phyloP scores from a whole-genome alignment of 2,329 filamentous ascomycete species.

The Thielaviopsis ethacetica region DNA sequence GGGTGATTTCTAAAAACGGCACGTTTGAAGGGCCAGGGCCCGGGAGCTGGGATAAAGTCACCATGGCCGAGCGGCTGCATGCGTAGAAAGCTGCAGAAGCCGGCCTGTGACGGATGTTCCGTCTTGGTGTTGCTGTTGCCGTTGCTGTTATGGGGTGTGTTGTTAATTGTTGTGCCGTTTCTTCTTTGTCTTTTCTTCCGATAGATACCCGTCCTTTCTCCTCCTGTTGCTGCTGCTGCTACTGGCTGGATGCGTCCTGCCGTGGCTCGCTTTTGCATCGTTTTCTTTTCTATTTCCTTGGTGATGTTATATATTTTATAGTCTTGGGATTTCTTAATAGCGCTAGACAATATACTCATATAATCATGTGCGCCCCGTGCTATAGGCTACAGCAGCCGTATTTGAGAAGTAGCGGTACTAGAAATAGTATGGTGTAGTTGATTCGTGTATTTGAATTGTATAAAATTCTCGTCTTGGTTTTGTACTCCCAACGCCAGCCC shows the following conservation, averaged over 20 bases:
- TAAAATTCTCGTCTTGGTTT: not conserved
- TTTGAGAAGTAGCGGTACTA: too few species aligned
- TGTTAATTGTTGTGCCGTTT: not conserved
- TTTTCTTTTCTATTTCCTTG: not conserved
- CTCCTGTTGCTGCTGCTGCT: too few species aligned
- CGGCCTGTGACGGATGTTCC: constrained; percentile 3
- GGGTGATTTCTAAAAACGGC: constrained; percentile 63
- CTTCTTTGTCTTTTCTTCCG: not conserved
- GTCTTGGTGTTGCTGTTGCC: not conserved
- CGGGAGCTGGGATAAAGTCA: constrained; percentile 28
- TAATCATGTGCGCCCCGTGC: too few species aligned
- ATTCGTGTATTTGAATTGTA: not conserved
- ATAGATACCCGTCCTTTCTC: not conserved
- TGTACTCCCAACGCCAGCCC: constrained; percentile 11
- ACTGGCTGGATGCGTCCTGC: too few species aligned
- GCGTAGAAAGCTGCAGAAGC: constrained; percentile 11
- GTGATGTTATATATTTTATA: not conserved
- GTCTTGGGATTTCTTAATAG: not conserved
- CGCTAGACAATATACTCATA: too few species aligned
- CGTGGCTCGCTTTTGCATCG: too few species aligned
- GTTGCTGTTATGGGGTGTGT: not conserved
- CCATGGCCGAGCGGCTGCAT: constrained; percentile 17
- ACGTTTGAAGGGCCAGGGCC: constrained; percentile 52
- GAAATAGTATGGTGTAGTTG: too few species aligned
- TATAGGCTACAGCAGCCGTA: too few species aligned